Evolutionary conservation across 371 early-diverging fungal species (phyloP), one percentile per base, ranked within the genome.

Genomic region (Zychaea mexicana): DNA sequence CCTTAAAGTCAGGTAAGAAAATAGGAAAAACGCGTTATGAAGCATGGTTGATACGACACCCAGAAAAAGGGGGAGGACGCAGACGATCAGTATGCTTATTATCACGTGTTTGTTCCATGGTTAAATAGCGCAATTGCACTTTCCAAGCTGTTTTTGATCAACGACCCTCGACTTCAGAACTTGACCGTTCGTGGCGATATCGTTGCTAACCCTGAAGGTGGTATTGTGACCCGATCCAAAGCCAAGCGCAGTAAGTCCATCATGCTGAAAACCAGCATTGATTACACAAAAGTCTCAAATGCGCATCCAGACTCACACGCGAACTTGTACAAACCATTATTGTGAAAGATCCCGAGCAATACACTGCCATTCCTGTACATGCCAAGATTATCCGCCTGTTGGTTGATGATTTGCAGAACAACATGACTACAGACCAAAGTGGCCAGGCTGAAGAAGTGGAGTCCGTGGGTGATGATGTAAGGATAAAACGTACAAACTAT

Each of bases 351-450:
- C 92, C 93, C 30, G 92, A 94, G 38, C 89, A 92, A 60, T 95
- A 86, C 74, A 89, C 89, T 3, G 73, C 80, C 26, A 84, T 95
- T 31, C 88, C 94, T 4, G 88, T 94, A 45, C 79, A 89, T 3
- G 87, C 84, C 57, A 96, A 95, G 78, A 93, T 94, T 12, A 70
- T 96, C 55, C 92, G 90, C 67, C 79, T 97, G 3, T 78, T 97
- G 9, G 67, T 94, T 12, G 82, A 80, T 17, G 96, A 96, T 60
- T 69, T 90, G 54, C 85, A 88, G 12, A 88, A 82, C 68, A 78
- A 82, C 28, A 64, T 83, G 42, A 45, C 57, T 22, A 75, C 62
- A 21, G 81, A 79, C 1, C 70, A 74, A 52, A 28, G 32, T 12
- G 73, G 67, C 1, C 82, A 79, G 36, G 70, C 73, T 10, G 82